phyloP scores from a whole-genome alignment of 2,329 filamentous ascomycete genomes.

The Alternaria longipes region DNA sequence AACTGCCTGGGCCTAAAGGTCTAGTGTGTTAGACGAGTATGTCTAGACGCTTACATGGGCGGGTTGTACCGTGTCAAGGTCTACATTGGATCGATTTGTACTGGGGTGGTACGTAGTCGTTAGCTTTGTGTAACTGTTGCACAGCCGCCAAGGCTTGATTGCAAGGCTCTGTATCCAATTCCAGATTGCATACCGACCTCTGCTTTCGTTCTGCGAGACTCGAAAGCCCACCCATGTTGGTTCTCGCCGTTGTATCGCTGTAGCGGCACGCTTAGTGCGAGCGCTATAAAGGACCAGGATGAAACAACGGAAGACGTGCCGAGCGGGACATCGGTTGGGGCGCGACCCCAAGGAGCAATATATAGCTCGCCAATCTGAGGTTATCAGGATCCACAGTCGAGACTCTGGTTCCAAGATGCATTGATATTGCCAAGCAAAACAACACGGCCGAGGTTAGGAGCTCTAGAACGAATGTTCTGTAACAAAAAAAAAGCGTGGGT shows the following conservation, averaged over 20 bases:
- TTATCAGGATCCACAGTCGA: not conserved
- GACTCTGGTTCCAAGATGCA: not conserved
- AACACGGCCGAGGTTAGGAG: not conserved
- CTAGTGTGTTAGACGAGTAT: constrained; percentile 8
- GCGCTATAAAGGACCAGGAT: constrained; percentile 18
- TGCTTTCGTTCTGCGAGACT: not conserved
- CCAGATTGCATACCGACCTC: not conserved
- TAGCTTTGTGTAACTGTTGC: constrained; percentile 2
- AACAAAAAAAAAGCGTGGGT: not conserved
- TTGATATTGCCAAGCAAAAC: not conserved
- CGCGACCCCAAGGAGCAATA: not conserved
- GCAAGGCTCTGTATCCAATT: not conserved
- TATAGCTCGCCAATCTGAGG: not conserved
- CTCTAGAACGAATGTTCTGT: not conserved
- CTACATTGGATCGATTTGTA: not conserved
- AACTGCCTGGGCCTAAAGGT: constrained; percentile 2
- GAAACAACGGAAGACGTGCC: constrained; percentile 21
- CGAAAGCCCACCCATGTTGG: not conserved
- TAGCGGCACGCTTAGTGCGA: constrained; percentile 14
- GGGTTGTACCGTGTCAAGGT: constrained; percentile 11
- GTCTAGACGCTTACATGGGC: constrained; percentile 17
- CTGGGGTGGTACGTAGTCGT: not conserved
- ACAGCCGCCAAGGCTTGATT: not conserved
- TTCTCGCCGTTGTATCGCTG: constrained; percentile 3
- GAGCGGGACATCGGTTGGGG: constrained; percentile 24